A percentile compares a stretch with the other conserved stretches of the same genome.
Conservation (phyloP, 495 filamentous ascomycete species). For the Jackrogersella minutella region DNA sequence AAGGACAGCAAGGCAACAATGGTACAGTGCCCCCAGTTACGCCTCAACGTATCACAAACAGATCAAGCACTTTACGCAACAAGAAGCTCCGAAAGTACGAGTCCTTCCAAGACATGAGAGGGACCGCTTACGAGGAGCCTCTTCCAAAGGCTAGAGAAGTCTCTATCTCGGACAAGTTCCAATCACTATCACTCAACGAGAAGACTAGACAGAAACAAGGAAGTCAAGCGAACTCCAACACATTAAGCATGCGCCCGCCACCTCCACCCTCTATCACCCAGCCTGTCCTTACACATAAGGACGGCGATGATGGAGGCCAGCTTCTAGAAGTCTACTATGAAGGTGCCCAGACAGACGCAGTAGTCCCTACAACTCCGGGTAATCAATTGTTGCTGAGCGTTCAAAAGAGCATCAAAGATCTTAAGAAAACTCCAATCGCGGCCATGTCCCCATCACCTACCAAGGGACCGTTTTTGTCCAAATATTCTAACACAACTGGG, state of each 20-base stretch:
- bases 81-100: conserved; percentile 42
- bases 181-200: conserved; percentile 45
- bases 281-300: conserved; percentile 9
- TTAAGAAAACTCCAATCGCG: conserved; percentile 18
- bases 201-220: conserved; percentile 19
- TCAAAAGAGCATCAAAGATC: conserved; percentile 14
- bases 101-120: conserved; percentile 42
- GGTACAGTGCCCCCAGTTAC: conserved; percentile 64
- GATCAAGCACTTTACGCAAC: conserved; percentile 23
- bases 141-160: conserved; percentile 39
- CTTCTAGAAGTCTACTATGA: conserved; percentile 1
- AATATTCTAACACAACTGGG: conserved; percentile 68
- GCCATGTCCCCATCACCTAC: conserved; percentile 49
- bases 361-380: conserved; percentile 43
- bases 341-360: conserved; percentile 44
- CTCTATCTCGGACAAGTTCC: conserved; percentile 40
- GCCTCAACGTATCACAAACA: conserved; percentile 39
- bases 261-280: background rate
- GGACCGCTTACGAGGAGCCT: conserved; percentile 18
- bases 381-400: conserved; percentile 13
- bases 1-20: conserved; percentile 57
- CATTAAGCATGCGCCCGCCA: conserved; percentile 12
- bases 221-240: conserved; percentile 53
- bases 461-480: conserved; percentile 68
- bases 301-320: background rate